phyloP scores from a whole-genome alignment of 2,329 filamentous ascomycete genomes.

The Sporothrix brunneoviolacea region DNA sequence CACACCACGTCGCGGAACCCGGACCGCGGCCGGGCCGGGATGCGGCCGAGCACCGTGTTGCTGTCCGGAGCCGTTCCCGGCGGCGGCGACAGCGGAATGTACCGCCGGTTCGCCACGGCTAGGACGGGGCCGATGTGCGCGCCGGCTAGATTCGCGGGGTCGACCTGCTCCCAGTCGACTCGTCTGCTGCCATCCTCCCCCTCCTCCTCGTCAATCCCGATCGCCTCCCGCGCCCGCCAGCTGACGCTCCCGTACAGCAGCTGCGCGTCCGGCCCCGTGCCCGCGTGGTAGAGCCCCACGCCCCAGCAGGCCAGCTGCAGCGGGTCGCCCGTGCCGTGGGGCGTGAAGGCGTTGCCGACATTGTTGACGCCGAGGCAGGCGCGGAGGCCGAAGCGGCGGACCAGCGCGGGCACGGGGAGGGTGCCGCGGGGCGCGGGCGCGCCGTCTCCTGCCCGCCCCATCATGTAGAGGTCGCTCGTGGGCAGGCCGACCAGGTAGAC shows the following conservation, averaged over 20 bases:
- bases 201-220: slow-evolving; percentile 22
- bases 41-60: background rate
- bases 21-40: slow-evolving; percentile 24
- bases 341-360: slow-evolving; percentile 68
- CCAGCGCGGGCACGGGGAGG: slow-evolving; percentile 53
- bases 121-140: slow-evolving; percentile 19
- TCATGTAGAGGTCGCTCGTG: slow-evolving; percentile 68
- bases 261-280: slow-evolving; percentile 51
- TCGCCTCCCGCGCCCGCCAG: slow-evolving; percentile 29
- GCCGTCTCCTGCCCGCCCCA: slow-evolving; percentile 35
- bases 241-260: slow-evolving; percentile 43
- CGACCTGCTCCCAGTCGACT: background rate
- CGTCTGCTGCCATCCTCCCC: too few species aligned
- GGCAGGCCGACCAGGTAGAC: slow-evolving; percentile 63
- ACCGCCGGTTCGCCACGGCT: slow-evolving; percentile 22
- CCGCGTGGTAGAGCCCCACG: slow-evolving; percentile 62
- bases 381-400: slow-evolving; percentile 49
- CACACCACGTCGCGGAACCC: slow-evolving; percentile 31
- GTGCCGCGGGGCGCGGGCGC: slow-evolving; percentile 47
- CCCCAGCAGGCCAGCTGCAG: slow-evolving; percentile 55
- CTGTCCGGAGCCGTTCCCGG: background rate
- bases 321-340: slow-evolving; percentile 61
- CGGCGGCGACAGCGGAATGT: slow-evolving; percentile 18
- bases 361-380: slow-evolving; percentile 63
- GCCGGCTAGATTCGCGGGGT: background rate